These are phyloP conservation scores for Nannizzia gypsea DNA, from an alignment of 2,329 filamentous ascomycete genomes.

Conservation along the genomic window DNA sequence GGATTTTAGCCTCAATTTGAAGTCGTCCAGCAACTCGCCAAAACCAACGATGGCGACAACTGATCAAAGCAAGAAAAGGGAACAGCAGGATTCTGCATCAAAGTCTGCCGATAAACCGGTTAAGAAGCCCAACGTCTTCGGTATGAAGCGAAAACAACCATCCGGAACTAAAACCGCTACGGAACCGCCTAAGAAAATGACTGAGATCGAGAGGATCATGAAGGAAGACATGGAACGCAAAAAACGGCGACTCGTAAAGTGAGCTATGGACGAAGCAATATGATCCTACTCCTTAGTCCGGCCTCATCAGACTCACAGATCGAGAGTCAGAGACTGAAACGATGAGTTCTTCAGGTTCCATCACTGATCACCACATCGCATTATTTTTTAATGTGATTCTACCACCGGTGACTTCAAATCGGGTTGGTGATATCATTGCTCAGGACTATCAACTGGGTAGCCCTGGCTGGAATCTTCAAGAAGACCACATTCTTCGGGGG, in stretches of 20 bases:
- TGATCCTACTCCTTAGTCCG: background rate
- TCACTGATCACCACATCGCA: no score
- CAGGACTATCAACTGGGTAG: no score
- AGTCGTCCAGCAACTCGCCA: background rate
- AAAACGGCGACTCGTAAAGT: constrained; percentile 4
- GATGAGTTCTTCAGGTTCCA: no score
- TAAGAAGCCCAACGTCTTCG: constrained; percentile 1
- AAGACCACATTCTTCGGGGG: no score
- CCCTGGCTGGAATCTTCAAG: no score
- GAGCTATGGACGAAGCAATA: background rate
- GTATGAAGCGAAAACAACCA: background rate
- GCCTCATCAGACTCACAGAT: no score
- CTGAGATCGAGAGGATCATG: constrained; percentile 13
- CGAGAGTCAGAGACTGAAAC: no score
- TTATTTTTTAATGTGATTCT: no score
- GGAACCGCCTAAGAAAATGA: constrained; percentile 8
- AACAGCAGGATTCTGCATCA: background rate
- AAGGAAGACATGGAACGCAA: constrained; percentile 16
- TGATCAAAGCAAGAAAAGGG: background rate
- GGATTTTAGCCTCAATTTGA: constrained; percentile 1
- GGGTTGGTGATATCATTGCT: no score
- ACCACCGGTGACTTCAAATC: no score
- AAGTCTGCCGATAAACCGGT: background rate
- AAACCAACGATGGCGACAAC: background rate
- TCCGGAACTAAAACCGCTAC: background rate